Evolutionary conservation across 2,329 filamentous ascomycete species (phyloP).

Genomic region (Seiridium unicorne): DNA sequence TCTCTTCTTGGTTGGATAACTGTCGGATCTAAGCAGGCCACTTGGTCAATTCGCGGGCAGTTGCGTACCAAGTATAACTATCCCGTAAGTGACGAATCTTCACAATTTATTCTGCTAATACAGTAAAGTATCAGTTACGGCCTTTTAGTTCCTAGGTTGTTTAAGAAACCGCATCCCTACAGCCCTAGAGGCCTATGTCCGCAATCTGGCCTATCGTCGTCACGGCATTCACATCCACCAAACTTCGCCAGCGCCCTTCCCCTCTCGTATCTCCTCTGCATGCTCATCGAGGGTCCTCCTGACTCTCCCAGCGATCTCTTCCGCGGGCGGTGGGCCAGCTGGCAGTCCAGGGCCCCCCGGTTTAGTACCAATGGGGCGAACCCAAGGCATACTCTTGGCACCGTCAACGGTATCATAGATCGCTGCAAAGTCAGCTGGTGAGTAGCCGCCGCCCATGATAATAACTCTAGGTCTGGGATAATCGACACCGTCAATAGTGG

Average conservation of each 20-base stretch:
- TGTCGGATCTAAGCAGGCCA: no score
- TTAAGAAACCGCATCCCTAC: no score
- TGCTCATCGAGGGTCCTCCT: conserved; percentile 6
- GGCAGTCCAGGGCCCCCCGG: background rate
- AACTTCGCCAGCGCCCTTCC: conserved; percentile 8
- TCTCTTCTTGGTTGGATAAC: no score
- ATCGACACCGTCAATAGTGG: conserved; percentile 2
- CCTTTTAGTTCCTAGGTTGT: no score
- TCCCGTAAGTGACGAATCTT: no score
- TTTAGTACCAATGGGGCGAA: conserved; percentile 5
- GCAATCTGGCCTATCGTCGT: no score
- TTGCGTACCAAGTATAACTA: no score
- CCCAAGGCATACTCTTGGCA: conserved; percentile 9
- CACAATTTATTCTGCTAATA: no score
- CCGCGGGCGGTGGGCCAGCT: conserved; percentile 5
- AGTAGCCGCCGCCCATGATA: conserved; percentile 11
- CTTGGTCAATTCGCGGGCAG: no score
- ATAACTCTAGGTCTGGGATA: conserved; percentile 4
- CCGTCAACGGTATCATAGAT: conserved; percentile 8
- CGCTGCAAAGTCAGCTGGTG: conserved; percentile 6
- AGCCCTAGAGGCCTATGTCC: no score
- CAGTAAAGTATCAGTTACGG: no score
- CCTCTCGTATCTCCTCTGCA: conserved; percentile 1
- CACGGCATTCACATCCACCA: conserved; percentile 10
- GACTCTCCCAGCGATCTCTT: background rate